Conservation (phyloP, 768 basidiomycete genomes). For the Naganishia friedmannii region DNA sequence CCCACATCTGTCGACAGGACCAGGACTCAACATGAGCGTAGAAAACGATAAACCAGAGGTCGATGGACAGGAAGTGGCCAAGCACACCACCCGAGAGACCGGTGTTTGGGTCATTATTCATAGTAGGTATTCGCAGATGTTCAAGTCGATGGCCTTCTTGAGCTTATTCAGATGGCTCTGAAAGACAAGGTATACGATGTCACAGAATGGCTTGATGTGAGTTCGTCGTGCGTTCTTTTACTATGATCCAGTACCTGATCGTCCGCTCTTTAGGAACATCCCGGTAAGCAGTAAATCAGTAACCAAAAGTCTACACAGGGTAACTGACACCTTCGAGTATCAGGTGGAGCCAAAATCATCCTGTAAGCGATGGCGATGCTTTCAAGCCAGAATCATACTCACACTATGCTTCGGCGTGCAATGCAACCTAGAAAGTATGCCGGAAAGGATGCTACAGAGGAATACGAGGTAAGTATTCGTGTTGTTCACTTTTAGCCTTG, state of each 20-base stretch:
- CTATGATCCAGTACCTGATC: background rate
- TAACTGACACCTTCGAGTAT: background rate
- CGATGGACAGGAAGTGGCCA: constrained; percentile 51
- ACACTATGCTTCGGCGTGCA: background rate
- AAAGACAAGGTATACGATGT: constrained; percentile 51
- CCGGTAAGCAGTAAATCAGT: constrained; percentile 35
- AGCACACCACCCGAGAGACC: constrained; percentile 57
- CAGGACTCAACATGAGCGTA: constrained; percentile 8
- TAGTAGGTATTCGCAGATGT: constrained; percentile 33
- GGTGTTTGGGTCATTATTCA: constrained; percentile 51
- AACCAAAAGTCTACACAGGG: background rate
- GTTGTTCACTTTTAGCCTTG: background rate
- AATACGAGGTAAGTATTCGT: constrained; percentile 29
- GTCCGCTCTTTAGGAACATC: constrained; percentile 43
- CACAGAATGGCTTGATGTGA: constrained; percentile 50
- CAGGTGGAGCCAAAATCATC: constrained; percentile 78
- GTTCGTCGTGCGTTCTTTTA: constrained; percentile 15
- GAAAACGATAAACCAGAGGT: constrained; percentile 33
- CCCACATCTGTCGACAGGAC: constrained; percentile 1
- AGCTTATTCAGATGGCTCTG: background rate
- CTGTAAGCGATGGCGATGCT: constrained; percentile 49
- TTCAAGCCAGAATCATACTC: background rate
- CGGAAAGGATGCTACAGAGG: constrained; percentile 75
- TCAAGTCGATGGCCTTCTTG: background rate
- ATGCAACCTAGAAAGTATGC: constrained; percentile 60